phyloP scores from a whole-genome alignment of 345 rosid genomes.

The Gossypioides kirkii region DNA sequence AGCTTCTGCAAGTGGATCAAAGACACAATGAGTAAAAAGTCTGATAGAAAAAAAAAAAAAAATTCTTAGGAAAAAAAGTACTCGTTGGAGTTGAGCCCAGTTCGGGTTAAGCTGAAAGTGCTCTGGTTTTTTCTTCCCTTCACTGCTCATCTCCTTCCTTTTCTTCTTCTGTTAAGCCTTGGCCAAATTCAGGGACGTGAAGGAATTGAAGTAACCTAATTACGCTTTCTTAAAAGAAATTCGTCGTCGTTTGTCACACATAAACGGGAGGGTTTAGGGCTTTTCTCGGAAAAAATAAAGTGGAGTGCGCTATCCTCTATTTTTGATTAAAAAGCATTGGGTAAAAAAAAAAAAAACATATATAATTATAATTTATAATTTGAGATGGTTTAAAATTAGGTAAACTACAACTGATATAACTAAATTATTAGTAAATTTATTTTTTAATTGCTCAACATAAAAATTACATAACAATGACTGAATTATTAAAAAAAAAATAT shows the following conservation, averaged over 20 bases:
- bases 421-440: too few species aligned
- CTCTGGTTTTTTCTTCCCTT: constrained; percentile 39
- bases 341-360: too few species aligned
- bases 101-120: constrained; percentile 56
- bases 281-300: too few species aligned
- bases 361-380: too few species aligned
- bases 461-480: too few species aligned
- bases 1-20: constrained; percentile 45
- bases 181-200: neutral
- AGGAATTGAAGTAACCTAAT: neutral
- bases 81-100: constrained; percentile 84
- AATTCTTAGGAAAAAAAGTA: constrained; percentile 1
- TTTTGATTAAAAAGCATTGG: too few species aligned
- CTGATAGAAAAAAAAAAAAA: neutral
- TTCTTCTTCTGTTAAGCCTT: constrained; percentile 3
- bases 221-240: neutral
- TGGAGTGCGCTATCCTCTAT: too few species aligned
- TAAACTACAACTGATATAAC: too few species aligned
- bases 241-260: neutral
- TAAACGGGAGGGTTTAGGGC: too few species aligned
- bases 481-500: too few species aligned
- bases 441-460: too few species aligned
- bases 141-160: constrained; percentile 24
- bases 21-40: neutral
- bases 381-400: too few species aligned